Percentiles rank a stretch among this genome's conserved stretches.
These are phyloP conservation scores for Penicillium capsulatum DNA, from an alignment of 2,329 filamentous ascomycete species.

Conservation along the genomic window DNA sequence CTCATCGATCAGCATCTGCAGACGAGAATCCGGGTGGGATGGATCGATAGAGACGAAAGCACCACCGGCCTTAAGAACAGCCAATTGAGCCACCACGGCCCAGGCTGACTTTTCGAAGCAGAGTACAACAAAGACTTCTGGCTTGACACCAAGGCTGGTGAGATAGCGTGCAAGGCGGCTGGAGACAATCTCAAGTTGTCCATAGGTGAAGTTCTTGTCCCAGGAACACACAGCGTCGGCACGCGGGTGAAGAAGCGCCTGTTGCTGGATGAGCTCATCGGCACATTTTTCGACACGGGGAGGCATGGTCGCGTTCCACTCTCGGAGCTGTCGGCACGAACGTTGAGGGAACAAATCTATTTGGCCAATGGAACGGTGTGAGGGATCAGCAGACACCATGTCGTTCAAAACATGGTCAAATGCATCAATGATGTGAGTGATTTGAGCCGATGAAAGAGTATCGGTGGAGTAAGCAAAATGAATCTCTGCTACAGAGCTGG, in stretches of 20 bases:
- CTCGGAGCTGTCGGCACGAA: slow-evolving; percentile 29
- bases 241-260: slow-evolving; percentile 21
- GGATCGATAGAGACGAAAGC: slow-evolving; percentile 43
- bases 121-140: slow-evolving; percentile 38
- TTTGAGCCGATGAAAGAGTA: slow-evolving; percentile 43
- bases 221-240: slow-evolving; percentile 33
- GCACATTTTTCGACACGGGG: slow-evolving; percentile 31
- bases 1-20: slow-evolving; percentile 35
- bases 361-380: slow-evolving; percentile 21
- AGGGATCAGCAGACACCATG: slow-evolving; percentile 17
- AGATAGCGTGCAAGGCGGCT: slow-evolving; percentile 37
- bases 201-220: slow-evolving; percentile 38
- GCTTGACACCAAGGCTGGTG: slow-evolving; percentile 35
- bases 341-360: slow-evolving; percentile 31
- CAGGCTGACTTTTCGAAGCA: slow-evolving; percentile 45
- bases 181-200: slow-evolving; percentile 36
- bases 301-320: slow-evolving; percentile 34
- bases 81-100: slow-evolving; percentile 41
- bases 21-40: slow-evolving; percentile 36
- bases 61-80: slow-evolving; percentile 41
- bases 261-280: slow-evolving; percentile 37
- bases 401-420: slow-evolving; percentile 33
- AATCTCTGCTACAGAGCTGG: slow-evolving; percentile 39
- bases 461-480: slow-evolving; percentile 52
- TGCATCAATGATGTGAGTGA: slow-evolving; percentile 30